Percentiles rank a stretch among this genome's conserved stretches.
Evolutionary conservation across 1,139 yeast genomes (phyloP).

Genomic region (Eremothecium cymbalariae): DNA sequence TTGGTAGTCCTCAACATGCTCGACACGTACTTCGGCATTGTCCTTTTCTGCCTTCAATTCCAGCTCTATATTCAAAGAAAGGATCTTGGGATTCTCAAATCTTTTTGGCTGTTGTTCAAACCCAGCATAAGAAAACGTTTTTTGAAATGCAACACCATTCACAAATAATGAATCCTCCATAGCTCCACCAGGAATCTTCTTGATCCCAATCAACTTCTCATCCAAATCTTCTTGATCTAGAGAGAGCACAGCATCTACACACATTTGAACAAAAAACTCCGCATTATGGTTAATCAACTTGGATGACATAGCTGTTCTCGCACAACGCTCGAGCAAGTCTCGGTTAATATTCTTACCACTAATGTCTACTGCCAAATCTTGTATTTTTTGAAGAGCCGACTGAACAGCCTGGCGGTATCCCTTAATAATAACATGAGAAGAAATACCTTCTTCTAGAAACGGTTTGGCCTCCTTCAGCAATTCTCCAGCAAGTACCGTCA

Average conservation of each 20-base stretch:
- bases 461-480: constrained; percentile 80
- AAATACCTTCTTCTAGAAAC: constrained; percentile 92
- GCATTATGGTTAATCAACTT: constrained; percentile 84
- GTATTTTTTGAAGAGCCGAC: constrained; percentile 64
- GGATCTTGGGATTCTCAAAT: constrained; percentile 70
- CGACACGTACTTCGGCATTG: constrained; percentile 97
- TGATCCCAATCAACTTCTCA: constrained; percentile 86
- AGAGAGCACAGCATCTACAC: constrained; percentile 86
- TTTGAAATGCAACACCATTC: constrained; percentile 94
- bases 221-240: constrained; percentile 79
- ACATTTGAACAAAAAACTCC: constrained; percentile 88
- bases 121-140: constrained; percentile 95
- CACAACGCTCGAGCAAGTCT: constrained; percentile 80
- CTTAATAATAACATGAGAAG: constrained; percentile 78
- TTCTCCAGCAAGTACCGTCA: constrained; percentile 90
- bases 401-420: constrained; percentile 81
- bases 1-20: constrained; percentile 89
- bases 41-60: constrained; percentile 98
- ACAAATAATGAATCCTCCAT: constrained; percentile 87
- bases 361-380: constrained; percentile 67
- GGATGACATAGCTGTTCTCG: constrained; percentile 95
- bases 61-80: constrained; percentile 82
- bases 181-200: constrained; percentile 93
- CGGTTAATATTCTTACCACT: constrained; percentile 42
- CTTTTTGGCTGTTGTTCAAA: constrained; percentile 96